Evolutionary conservation across 176 grass and related monocot species (phyloP), one percentile per base, ranked within the genome.

Genomic region (Triticum timopheevii): DNA sequence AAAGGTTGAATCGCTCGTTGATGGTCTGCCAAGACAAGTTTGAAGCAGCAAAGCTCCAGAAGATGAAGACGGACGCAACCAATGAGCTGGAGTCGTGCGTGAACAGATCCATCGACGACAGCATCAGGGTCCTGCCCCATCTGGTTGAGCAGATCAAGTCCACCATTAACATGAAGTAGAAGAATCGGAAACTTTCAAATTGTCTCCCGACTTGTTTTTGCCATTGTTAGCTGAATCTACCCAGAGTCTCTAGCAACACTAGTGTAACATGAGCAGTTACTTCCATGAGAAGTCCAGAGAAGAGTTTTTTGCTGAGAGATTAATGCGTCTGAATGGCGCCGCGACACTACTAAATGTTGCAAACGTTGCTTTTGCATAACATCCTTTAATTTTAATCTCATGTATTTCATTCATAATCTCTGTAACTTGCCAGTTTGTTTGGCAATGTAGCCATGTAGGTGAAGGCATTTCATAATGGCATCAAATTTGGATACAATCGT

Each of bases 1-100:
- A 98, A 88, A 87, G 90, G 69, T 77, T 95, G 92, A 98, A 92
- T 39, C 88, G 90, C 23, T 94, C 93, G 24, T 73, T 98, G 77
- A 91, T 95, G 93, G 93, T 92, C 42, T 94, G 93, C 65, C 93
- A 98, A 86, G 96, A 98, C 72, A 95, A 90, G 71, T 98, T 94
- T 79, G 93, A 98, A 87, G 78, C 84, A 49, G 88, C 86, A 68
- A 95, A 89, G 84, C 90, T 98, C 80, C 96, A 95, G 78, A 93
- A 91, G 81, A 88, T 95, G 50, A 89, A 95, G 89, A 94, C 84
- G 4, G 86, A 91, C 16, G 93, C 88, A 5, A 34, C 82, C 30
- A 84, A 86, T 67, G 96, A 94, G n/a, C 76, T 98, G 33, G 96
- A 98, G 80, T 89, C 92, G 3, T 98, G 96, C 2, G 88, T 98